Evolutionary conservation across 495 filamentous ascomycete genomes (phyloP).

Genomic region (Tuber calosporum): DNA sequence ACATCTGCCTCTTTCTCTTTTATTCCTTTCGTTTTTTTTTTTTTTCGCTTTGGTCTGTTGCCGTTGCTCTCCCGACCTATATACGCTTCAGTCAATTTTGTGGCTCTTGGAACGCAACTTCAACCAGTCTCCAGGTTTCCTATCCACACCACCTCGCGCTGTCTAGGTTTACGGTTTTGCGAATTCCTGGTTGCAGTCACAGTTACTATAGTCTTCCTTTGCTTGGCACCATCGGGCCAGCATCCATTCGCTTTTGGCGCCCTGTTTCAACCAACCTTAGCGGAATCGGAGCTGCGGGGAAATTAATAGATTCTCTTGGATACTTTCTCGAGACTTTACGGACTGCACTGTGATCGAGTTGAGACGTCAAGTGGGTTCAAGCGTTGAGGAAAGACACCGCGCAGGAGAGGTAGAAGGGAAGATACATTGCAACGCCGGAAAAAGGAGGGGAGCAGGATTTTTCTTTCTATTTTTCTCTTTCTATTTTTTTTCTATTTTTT

Average conservation of each 20-base stretch:
- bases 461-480: too few relatives aligned
- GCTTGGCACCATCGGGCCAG: slow-evolving; percentile 36
- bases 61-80: slow-evolving; percentile 27
- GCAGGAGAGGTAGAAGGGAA: slow-evolving; percentile 19
- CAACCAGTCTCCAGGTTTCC: slow-evolving; percentile 18
- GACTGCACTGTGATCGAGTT: slow-evolving; percentile 13
- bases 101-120: neutral
- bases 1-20: slow-evolving; percentile 22
- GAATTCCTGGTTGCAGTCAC: slow-evolving; percentile 35
- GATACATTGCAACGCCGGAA: slow-evolving; percentile 24
- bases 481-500: too few relatives aligned
- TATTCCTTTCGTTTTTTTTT: slow-evolving; percentile 16
- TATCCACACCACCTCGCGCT: slow-evolving; percentile 34
- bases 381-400: slow-evolving; percentile 3
- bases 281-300: slow-evolving; percentile 17
- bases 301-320: slow-evolving; percentile 25
- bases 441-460: slow-evolving; percentile 31
- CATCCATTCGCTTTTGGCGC: slow-evolving; percentile 40
- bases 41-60: neutral
- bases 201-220: slow-evolving; percentile 30
- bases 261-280: slow-evolving; percentile 26
- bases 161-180: slow-evolving; percentile 28
- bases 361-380: slow-evolving; percentile 13
- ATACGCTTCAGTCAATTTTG: slow-evolving; percentile 10
- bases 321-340: slow-evolving; percentile 6